Evolutionary conservation across 2,329 filamentous ascomycete species (phyloP), one percentile per base, ranked within the genome.

Genomic region (Calonectria fujianensis): DNA sequence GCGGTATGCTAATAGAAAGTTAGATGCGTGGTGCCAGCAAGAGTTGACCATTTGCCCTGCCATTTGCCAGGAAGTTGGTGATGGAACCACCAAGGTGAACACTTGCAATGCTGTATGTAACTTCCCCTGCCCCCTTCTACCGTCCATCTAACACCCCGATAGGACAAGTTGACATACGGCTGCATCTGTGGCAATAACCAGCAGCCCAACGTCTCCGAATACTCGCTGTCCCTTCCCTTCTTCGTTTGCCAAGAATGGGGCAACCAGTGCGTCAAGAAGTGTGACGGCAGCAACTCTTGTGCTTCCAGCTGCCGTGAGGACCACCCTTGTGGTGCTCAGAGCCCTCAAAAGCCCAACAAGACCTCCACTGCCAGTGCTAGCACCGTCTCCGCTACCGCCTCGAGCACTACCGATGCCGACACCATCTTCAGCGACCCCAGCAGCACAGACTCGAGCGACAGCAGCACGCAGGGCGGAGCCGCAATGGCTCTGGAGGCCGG

Each of bases 191-290:
- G 89, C 76, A 89, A 94, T 82, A 90, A 91, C 82, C 83, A 89
- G 75, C 86, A 90, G 68, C 94, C 94, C 78, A 96, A 96, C 85
- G 86, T 95, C 64, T 91, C 93, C 81, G 90, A 96, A 85, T 97
- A 94, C 89, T 93, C 93, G 27, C 89, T 95, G 79, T 96, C 94
- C 1, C 88, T 97, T 32, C 94, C 95, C 41, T 96, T 92, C 89
- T 95, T 93, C 86, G 89, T 92, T 80, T 97, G 94, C 90, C 89
- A 89, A 61, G 89, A 94, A 85, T 95, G 90, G 89, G 93, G 91
- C 80, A 91, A 87, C 83, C 91, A 95, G 85, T 95, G 94, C 83
- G 92, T 94, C 16, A 82, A 78, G 2, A 84, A 75, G 73, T 96
- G 94, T 85, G 86, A 85, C 41, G 74, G 82, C 65, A 83, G 85